Percentiles rank a stretch among this genome's conserved stretches.
phyloP scores from a whole-genome alignment of 208 protist species.

The Porcisia hertigi region DNA sequence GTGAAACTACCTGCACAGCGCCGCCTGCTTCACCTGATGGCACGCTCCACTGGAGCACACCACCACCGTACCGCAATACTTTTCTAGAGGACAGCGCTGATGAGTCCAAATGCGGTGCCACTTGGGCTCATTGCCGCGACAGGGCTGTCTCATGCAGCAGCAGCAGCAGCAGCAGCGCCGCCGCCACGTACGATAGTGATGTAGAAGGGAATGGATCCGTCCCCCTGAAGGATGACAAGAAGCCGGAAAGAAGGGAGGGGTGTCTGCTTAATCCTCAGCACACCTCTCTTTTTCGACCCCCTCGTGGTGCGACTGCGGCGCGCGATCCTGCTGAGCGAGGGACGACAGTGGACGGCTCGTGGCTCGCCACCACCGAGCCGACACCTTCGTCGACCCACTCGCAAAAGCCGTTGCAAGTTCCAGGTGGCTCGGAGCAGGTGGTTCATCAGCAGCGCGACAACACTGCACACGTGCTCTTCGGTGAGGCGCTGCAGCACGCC shows the following conservation, averaged over 20 bases:
- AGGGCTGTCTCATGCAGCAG: background rate
- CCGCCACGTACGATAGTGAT: constrained; percentile 28
- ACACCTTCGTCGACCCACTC: background rate
- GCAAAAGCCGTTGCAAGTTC: background rate
- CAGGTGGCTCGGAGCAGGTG: background rate
- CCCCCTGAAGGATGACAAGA: background rate
- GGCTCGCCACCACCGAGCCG: background rate
- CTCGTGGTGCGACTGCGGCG: background rate
- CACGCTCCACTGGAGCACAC: background rate
- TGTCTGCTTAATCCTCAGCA: constrained; percentile 6
- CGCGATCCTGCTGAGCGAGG: background rate
- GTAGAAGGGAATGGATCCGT: background rate
- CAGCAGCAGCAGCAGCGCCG: constrained; percentile 13
- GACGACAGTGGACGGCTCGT: background rate
- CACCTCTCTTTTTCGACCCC: constrained; percentile 23
- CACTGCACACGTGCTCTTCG: constrained; percentile 12
- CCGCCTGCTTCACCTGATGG: background rate
- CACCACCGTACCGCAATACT: constrained; percentile 3
- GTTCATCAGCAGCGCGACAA: background rate
- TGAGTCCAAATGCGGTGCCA: background rate
- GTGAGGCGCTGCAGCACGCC: constrained; percentile 23
- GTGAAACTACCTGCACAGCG: background rate
- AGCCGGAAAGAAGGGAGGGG: background rate
- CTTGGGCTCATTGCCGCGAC: background rate
- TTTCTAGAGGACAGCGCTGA: constrained; percentile 9